A percentile compares a stretch with the other conserved stretches of the same genome.
Evolutionary conservation across 2,329 filamentous ascomycete genomes (phyloP).

Genomic region (Xylaria sp.): DNA sequence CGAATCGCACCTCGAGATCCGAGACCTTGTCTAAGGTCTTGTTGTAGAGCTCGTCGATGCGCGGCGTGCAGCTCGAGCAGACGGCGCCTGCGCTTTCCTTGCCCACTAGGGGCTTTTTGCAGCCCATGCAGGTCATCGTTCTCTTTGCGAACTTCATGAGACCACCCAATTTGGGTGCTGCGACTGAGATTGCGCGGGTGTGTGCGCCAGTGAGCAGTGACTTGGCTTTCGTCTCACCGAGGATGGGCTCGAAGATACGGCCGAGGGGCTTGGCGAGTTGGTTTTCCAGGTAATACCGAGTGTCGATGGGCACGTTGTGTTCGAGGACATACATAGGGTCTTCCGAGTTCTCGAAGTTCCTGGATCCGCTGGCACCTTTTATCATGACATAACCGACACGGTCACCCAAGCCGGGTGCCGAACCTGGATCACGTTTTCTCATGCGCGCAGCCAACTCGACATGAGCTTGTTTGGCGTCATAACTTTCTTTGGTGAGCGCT

Average conservation of each 20-base stretch:
- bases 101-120: constrained; percentile 87
- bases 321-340: constrained; percentile 96
- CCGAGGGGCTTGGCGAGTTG: constrained; percentile 91
- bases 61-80: constrained; percentile 76
- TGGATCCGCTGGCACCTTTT: constrained; percentile 80
- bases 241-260: constrained; percentile 95
- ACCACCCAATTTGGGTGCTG: constrained; percentile 83
- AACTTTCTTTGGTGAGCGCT: constrained; percentile 84
- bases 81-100: constrained; percentile 80
- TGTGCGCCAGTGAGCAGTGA: constrained; percentile 87
- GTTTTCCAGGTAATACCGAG: constrained; percentile 97
- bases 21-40: constrained; percentile 83
- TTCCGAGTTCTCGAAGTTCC: constrained; percentile 95
- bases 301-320: constrained; percentile 96
- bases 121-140: constrained; percentile 97
- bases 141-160: constrained; percentile 99
- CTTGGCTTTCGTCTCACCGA: constrained; percentile 86
- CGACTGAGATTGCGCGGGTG: constrained; percentile 89
- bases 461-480: constrained; percentile 89
- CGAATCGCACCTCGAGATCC: constrained; percentile 89
- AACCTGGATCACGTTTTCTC: constrained; percentile 94
- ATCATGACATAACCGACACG: constrained; percentile 98
- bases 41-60: constrained; percentile 88
- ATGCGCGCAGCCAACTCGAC: constrained; percentile 93
- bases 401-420: constrained; percentile 85